These are phyloP conservation scores for Sherardia arvensis DNA, from an alignment of 257 asterid genomes.

Conservation along the genomic window DNA sequence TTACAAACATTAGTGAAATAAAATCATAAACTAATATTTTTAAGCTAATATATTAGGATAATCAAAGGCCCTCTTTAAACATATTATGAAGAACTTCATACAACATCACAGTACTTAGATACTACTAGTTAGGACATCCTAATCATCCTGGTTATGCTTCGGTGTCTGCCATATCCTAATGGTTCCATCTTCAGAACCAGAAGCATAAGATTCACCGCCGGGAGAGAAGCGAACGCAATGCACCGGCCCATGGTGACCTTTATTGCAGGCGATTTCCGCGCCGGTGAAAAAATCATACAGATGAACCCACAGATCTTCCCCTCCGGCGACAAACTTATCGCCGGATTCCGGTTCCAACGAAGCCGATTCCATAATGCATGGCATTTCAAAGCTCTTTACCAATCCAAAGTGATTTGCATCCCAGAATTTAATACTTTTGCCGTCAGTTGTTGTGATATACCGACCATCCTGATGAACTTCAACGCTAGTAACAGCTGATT, in stretches of 20 bases:
- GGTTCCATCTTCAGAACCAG: conserved; percentile 98
- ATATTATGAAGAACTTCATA: too few species aligned
- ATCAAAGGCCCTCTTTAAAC: neutral
- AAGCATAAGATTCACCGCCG: conserved; percentile 84
- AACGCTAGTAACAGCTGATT: conserved; percentile 78
- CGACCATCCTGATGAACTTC: conserved; percentile 98
- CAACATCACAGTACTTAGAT: neutral
- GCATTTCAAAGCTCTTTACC: conserved; percentile 79
- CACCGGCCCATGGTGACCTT: conserved; percentile 99
- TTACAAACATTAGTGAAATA: too few species aligned
- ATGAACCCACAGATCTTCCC: conserved; percentile 98
- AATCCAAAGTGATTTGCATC: conserved; percentile 94
- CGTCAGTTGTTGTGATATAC: conserved; percentile 90
- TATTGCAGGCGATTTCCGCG: conserved; percentile 85
- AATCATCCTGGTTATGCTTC: conserved; percentile 33
- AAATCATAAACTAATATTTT: too few species aligned
- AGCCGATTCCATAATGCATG: conserved; percentile 86
- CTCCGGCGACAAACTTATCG: conserved; percentile 83
- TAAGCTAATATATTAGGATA: neutral
- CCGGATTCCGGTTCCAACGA: conserved; percentile 87
- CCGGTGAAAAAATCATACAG: conserved; percentile 83
- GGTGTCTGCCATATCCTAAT: conserved; percentile 83
- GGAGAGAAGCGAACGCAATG: conserved; percentile 96
- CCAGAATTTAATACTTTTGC: conserved; percentile 83
- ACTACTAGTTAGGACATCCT: conserved; percentile 19